Evolutionary conservation across 2,329 filamentous ascomycete species (phyloP), one percentile per base, ranked within the genome.

Genomic region (Claviceps purpurea): DNA sequence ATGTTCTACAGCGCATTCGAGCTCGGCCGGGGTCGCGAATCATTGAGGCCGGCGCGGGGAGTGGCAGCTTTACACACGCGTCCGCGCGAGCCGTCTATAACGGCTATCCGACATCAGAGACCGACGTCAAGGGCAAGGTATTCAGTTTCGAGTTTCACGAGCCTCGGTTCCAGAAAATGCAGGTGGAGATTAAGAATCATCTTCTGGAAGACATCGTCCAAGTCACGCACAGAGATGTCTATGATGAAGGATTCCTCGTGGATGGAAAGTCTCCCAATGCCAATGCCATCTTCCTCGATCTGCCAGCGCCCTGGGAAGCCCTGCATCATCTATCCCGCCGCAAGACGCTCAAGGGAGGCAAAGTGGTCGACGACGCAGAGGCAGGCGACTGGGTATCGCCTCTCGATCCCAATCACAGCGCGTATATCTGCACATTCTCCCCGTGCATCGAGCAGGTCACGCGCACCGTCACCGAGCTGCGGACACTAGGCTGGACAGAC

Each of bases 401-500:
- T 0, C 74, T 97, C 11, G 84, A 93, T 58, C 82, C 87, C 0
- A 75, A 76, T n/a, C 76, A 79, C 43, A 77, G 85, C 5, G 80
- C 84, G 1, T 78, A 93, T 62, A 78, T 98, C 51, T 98, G 93
- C 72, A 94, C 89, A 0, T 98, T 98, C 70, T 94, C 87, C 1
- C 93, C 93, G 0, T 98, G 93, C 68, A 94, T 98, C 58, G 93
- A 98, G 69, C 93, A 98, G 71, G 91, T 94, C 22, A 89, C 86
- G 50, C 81, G 83, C 52, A 97, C 93, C 0, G 83, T 95, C 51
- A 84, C 87, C 11, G 79, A 81, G 13, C 77, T 98, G 67, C 84
- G 91, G 51, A 78, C 82, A 40, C 72, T 89, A 6, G 89, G 88
- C 50, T 98, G 93, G 93, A 78, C 89, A 10, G 85, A 91, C 53